Conservation (phyloP, 441 rosid genomes). For the Populus tomentosa region DNA sequence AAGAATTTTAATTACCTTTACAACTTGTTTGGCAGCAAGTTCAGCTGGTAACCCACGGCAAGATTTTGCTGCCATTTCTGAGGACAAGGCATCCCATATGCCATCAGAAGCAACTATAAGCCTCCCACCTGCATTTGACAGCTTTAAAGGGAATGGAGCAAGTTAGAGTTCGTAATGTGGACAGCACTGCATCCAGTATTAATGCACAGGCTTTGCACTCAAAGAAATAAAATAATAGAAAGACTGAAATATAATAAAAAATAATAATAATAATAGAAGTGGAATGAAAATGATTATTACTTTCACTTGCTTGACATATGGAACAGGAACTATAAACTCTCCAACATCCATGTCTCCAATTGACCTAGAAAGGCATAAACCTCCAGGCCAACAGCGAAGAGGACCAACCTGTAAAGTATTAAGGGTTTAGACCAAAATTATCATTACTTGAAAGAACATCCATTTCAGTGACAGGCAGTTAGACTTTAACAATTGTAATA, state of each 20-base stretch:
- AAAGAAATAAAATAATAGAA: neutral
- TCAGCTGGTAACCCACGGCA: slow-evolving; percentile 83
- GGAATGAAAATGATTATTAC: slow-evolving; percentile 23
- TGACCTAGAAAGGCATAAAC: slow-evolving; percentile 90
- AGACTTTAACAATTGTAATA: neutral
- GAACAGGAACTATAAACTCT: slow-evolving; percentile 89
- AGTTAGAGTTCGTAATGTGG: slow-evolving; percentile 23
- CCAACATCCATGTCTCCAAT: slow-evolving; percentile 96
- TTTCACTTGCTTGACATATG: slow-evolving; percentile 92
- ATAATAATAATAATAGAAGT: neutral
- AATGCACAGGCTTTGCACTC: neutral
- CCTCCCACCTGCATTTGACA: slow-evolving; percentile 79
- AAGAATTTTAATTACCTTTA: slow-evolving; percentile 49
- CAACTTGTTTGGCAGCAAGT: slow-evolving; percentile 86
- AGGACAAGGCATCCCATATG: slow-evolving; percentile 83
- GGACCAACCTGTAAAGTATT: slow-evolving; percentile 69
- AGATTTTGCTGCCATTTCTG: slow-evolving; percentile 64
- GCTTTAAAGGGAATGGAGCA: slow-evolving; percentile 34
- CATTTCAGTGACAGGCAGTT: neutral
- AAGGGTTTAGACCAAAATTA: neutral
- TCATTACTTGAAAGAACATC: neutral
- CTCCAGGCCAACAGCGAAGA: slow-evolving; percentile 93
- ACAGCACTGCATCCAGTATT: neutral
- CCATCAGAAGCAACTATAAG: slow-evolving; percentile 93
- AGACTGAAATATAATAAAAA: neutral